Base-by-base conservation (phyloP, 2,329 filamentous ascomycete genomes). In the Ophiostoma tasmaniense region DNA sequence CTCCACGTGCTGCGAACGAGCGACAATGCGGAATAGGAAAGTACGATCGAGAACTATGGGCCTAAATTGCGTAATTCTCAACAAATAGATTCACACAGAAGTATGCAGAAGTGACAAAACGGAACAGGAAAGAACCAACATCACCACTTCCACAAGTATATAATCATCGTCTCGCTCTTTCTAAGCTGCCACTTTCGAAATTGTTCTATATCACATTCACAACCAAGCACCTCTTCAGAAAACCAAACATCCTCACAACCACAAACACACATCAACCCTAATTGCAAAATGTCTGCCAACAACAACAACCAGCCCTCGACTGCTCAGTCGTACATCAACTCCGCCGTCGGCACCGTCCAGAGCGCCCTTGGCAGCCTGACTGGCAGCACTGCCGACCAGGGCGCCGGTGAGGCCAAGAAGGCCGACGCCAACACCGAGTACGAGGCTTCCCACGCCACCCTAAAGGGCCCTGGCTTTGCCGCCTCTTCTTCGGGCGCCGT, bases 251-350 rank as follows among this genome's bases (percentile, higher is more conserved):
- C 17, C 33, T 25, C 37, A 25, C 55, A 61, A 61, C 4, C 78
- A 81, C 79, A 75, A 33, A 33, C 1, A 33, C n/a, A 35, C 33
- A 14, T 11, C 59, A 17, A 64, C 25, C 11, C 55, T 30, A 39
- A 25, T n/a, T 17, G 3, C n/a, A 64, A 14, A 25, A 68, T 70
- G 69, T 68, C 69, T 65, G 50, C 66, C 64, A 30, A 67, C 59
- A 70, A 68, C 66, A 64, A 35, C 59, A 62, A 80, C 70, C 79
- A 78, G 74, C 85, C 89, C 73, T 96, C 92, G 72, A 95, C 93
- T 72, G 84, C 93, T 76, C 86, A 94, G 83, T 90, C 91, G 69
- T 89, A 89, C 80, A 76, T 91, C 74, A 89, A 93, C 84, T 85
- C 85, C 17, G 90, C 90, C 75, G 84, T 87, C 50, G 91, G 91